Percentiles rank a stretch among this genome's conserved stretches.
These are phyloP conservation scores for Monsonia emarginata DNA, from an alignment of 441 rosid species.

Conservation along the genomic window DNA sequence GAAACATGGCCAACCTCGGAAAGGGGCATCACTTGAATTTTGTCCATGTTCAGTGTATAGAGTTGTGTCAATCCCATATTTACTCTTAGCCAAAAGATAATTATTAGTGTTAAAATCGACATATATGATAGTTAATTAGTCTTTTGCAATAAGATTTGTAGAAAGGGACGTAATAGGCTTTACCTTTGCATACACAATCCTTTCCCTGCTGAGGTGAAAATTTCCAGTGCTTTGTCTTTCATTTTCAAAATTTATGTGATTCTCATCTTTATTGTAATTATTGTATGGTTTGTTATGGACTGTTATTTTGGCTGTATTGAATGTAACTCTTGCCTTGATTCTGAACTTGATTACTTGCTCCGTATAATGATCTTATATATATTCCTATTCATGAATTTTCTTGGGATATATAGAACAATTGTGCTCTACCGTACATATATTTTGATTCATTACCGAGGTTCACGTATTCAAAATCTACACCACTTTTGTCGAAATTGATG, in stretches of 20 bases:
- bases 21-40: not conserved
- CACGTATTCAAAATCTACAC: constrained; percentile 2
- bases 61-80: not conserved
- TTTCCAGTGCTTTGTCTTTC: constrained; percentile 4
- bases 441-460: not conserved
- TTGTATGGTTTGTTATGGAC: constrained; percentile 1
- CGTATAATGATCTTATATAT: not conserved
- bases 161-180: not conserved
- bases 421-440: not conserved
- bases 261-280: constrained; percentile 1
- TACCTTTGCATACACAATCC: not conserved
- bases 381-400: not conserved
- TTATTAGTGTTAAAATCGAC: not conserved
- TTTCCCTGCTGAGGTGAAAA: not conserved
- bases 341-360: not conserved
- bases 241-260: not conserved
- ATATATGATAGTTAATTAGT: not conserved
- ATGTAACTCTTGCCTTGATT: not conserved
- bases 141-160: not conserved
- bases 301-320: constrained; percentile 1
- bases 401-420: not conserved
- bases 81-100: not conserved
- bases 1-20: constrained; percentile 4
- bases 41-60: constrained; percentile 10
- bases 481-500: constrained; percentile 2